phyloP scores from a whole-genome alignment of 169 alveolate genomes.

The Babesia divergens region DNA sequence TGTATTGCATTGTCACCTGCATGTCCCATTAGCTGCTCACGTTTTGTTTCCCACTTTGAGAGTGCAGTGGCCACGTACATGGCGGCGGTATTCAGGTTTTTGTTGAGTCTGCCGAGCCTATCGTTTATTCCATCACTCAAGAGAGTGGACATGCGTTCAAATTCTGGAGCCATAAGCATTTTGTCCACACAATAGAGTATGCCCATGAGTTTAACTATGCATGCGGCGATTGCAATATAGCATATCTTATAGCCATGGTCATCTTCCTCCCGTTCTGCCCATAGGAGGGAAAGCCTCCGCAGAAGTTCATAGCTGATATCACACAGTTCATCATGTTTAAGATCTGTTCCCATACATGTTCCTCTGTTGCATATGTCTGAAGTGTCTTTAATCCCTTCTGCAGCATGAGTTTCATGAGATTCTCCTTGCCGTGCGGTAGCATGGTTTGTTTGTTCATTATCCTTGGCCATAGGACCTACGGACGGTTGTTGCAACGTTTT shows the following conservation, averaged over 20 bases:
- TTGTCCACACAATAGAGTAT: neutral
- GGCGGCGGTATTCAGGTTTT: neutral
- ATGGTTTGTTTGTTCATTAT: neutral
- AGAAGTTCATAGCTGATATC: neutral
- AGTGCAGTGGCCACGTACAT: neutral
- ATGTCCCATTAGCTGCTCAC: neutral
- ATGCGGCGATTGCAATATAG: neutral
- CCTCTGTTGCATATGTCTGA: neutral
- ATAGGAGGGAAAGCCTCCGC: neutral
- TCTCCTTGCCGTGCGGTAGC: neutral
- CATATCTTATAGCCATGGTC: neutral
- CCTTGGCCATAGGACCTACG: neutral
- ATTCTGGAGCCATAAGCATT: neutral
- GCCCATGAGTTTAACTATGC: constrained; percentile 7
- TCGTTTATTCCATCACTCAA: neutral
- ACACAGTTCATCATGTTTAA: neutral
- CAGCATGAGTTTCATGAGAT: neutral
- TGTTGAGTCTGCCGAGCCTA: neutral
- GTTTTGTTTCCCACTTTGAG: neutral
- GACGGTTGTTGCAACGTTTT: neutral
- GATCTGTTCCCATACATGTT: neutral
- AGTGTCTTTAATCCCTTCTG: neutral
- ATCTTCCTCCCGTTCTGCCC: neutral
- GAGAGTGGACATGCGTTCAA: neutral
- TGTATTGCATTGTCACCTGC: neutral